Evolutionary conservation across 169 alveolate genomes (phyloP).

Genomic region (Cryptosporidium ryanae): DNA sequence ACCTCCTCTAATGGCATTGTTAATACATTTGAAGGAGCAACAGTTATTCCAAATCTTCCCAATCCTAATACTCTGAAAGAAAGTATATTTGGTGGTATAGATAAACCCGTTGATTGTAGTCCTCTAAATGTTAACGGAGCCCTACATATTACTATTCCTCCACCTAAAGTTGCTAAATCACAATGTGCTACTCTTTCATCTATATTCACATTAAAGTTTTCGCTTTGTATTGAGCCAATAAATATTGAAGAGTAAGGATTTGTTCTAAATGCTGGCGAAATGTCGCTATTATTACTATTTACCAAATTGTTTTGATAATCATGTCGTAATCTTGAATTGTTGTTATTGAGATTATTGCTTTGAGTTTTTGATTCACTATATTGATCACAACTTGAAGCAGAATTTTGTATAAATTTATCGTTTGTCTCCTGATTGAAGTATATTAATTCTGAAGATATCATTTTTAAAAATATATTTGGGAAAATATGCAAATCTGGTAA

Average conservation of each 20-base stretch:
- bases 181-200: slow-evolving; percentile 58
- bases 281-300: not conserved
- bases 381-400: not conserved
- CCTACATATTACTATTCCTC: slow-evolving; percentile 90
- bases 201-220: slow-evolving; percentile 44
- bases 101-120: slow-evolving; percentile 74
- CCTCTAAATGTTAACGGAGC: slow-evolving; percentile 89
- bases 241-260: slow-evolving; percentile 58
- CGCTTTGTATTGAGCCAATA: slow-evolving; percentile 41
- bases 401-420: not conserved
- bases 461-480: slow-evolving; percentile 27
- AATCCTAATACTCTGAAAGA: slow-evolving; percentile 85
- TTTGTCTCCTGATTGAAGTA: not conserved
- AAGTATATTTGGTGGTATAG: slow-evolving; percentile 81
- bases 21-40: slow-evolving; percentile 91
- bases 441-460: slow-evolving; percentile 50
- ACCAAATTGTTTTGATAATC: not conserved
- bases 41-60: slow-evolving; percentile 92
- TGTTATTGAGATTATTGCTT: not conserved
- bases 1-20: slow-evolving; percentile 86
- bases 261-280: slow-evolving; percentile 36
- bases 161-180: slow-evolving; percentile 75
- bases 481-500: slow-evolving; percentile 62
- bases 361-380: not conserved
- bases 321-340: not conserved